Evolutionary conservation across 2,329 filamentous ascomycete genomes (phyloP).

Genomic region (Trichoderma koningiopsis): DNA sequence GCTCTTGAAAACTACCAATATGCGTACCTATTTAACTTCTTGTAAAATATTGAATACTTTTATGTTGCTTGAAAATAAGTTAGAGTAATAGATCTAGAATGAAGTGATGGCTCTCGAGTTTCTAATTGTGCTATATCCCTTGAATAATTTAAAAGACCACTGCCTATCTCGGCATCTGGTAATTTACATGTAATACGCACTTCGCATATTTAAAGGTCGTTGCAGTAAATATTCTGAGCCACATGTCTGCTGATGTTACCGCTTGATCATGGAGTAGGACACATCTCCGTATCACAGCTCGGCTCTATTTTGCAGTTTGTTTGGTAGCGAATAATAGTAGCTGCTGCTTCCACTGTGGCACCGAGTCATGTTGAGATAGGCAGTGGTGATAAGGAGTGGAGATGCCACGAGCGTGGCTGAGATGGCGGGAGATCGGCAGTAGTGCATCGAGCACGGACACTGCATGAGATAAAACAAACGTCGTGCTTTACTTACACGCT

Average conservation of each 20-base stretch:
- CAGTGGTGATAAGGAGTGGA: background rate
- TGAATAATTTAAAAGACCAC: no score
- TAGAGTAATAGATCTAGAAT: no score
- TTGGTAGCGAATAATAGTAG: background rate
- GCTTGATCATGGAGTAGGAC: background rate
- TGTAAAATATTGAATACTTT: no score
- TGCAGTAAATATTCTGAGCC: background rate
- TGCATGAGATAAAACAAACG: background rate
- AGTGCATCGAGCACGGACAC: background rate
- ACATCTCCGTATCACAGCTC: background rate
- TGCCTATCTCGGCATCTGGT: no score
- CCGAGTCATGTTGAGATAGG: background rate
- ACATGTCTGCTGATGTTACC: no score
- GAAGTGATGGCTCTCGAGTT: no score
- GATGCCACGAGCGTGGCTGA: background rate
- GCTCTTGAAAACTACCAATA: no score
- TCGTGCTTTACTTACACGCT: background rate
- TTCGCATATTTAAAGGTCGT: background rate
- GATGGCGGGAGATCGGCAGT: constrained; percentile 6
- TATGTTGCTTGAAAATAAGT: no score
- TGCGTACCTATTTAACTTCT: no score
- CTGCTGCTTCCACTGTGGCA: background rate
- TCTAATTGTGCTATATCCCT: no score
- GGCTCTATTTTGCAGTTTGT: background rate
- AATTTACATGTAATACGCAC: no score